Conservation (phyloP, 129 eudicot genomes). For the Pseudognaphalium luteoalbum region DNA sequence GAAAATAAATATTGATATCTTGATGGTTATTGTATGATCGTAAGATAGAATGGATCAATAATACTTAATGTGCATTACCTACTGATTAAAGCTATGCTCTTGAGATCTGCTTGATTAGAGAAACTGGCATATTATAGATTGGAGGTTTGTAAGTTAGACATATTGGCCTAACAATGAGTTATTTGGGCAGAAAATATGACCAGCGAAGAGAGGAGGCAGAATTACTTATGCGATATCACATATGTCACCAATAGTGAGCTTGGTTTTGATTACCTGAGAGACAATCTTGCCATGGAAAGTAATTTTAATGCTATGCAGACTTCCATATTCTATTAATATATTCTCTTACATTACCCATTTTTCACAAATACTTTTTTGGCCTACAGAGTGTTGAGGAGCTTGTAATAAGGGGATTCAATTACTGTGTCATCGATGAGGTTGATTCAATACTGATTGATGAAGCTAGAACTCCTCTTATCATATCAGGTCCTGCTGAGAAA, state of each 20-base stretch:
- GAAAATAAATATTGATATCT: background rate
- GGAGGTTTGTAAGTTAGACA: background rate
- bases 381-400: conserved; percentile 95
- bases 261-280: conserved; percentile 98
- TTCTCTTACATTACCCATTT: background rate
- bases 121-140: background rate
- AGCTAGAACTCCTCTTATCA: conserved; percentile 99
- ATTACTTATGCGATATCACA: conserved; percentile 97
- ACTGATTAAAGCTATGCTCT: background rate
- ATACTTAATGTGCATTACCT: conserved; percentile 1
- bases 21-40: background rate
- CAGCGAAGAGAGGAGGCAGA: conserved; percentile 94
- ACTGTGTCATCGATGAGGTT: conserved; percentile 98
- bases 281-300: conserved; percentile 99
- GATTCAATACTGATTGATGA: conserved; percentile 97
- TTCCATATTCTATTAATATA: background rate
- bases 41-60: conserved; percentile 1
- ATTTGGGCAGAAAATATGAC: conserved; percentile 88
- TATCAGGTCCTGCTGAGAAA: conserved; percentile 98
- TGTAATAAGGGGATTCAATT: conserved; percentile 87
- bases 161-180: conserved; percentile 25
- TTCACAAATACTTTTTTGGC: conserved; percentile 30
- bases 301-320: conserved; percentile 38
- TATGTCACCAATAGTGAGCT: conserved; percentile 99
- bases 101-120: background rate